Evolutionary conservation across 352 stramenopile species (phyloP).

Genomic region (Sclerospora graminicola): DNA sequence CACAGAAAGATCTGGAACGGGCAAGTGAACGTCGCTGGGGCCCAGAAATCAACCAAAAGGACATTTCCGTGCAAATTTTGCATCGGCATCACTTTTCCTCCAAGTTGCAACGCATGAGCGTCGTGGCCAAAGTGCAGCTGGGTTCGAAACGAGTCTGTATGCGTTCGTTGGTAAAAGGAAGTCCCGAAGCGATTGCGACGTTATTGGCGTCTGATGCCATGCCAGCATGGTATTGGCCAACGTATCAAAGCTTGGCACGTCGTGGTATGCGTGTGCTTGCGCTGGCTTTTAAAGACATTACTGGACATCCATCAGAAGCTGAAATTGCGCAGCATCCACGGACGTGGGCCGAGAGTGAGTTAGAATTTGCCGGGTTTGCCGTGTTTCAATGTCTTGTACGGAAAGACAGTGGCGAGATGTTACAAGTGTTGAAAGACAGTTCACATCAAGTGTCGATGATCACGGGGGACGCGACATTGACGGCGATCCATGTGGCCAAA

Average conservation of each 20-base stretch:
- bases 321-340: constrained; percentile 78
- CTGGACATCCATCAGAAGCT: constrained; percentile 49
- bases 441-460: constrained; percentile 97
- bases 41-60: constrained; percentile 53
- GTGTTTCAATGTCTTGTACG: constrained; percentile 88
- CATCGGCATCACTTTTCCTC: constrained; percentile 94
- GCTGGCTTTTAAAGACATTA: constrained; percentile 91
- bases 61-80: constrained; percentile 84
- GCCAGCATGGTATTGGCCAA: constrained; percentile 86
- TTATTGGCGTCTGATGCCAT: constrained; percentile 79
- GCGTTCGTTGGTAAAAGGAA: constrained; percentile 95
- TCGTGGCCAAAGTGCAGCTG: constrained; percentile 86
- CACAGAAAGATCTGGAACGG: constrained; percentile 65
- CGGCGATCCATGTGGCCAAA: constrained; percentile 93
- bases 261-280: constrained; percentile 90
- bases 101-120: constrained; percentile 95
- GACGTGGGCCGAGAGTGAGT: constrained; percentile 87
- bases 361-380: constrained; percentile 94
- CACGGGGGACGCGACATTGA: constrained; percentile 96
- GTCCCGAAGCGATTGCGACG: constrained; percentile 88
- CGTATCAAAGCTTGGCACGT: constrained; percentile 76
- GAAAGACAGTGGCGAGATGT: constrained; percentile 92
- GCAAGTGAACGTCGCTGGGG: constrained; percentile 63
- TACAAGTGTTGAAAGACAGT: constrained; percentile 88
- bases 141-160: constrained; percentile 51